Base-by-base conservation (phyloP, 2,329 filamentous ascomycete genomes). In the Penicillium sp. region DNA sequence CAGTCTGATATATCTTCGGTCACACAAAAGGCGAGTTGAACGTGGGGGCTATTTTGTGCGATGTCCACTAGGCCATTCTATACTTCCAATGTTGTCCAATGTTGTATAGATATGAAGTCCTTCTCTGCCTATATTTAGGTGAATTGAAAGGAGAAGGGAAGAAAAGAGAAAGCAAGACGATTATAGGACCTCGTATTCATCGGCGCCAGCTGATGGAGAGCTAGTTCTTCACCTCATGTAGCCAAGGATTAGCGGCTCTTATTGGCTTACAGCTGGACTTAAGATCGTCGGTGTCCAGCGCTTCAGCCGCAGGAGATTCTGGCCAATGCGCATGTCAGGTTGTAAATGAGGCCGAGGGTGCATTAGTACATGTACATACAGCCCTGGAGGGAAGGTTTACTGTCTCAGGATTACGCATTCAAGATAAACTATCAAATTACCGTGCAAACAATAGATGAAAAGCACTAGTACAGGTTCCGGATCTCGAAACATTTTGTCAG, bases 401-500 rank as follows among this genome's bases (percentile, higher is more conserved):
- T 22, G 6, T 39, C 13, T 6, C 13, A 6, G 22, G 17, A 40
- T 40, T 40, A 37, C 26, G 39, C 3, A 8, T 22, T 45, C 17
- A 39, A 45, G 43, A 39, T 39, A 45, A 21, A 34, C 21, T 17
- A 38, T 32, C 29, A 40, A 37, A 51, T 49, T 39, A 49, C 26
- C 39, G 41, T 34, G 40, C 37, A 41, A 46, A 44, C 28, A 52
- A 33, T 38, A 44, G 24, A 46, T 47, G 22, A 47, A 31, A n/a
- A 41, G 31, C 24, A 49, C 35, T 42, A 32, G 45, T 48, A 48
- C 49, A 48, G 12, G 28, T 48, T 44, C 22, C 35, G 33, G 34
- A 34, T 42, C 8, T 35, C 34, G 34, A 41, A 35, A 41, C 50
- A 29, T 49, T 49, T 52, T 35, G 39, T 39, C 28, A 47, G 43